These are phyloP conservation scores for Paraglomus brasilianum DNA, from an alignment of 192 early-diverging fungal genomes.

Conservation along the genomic window DNA sequence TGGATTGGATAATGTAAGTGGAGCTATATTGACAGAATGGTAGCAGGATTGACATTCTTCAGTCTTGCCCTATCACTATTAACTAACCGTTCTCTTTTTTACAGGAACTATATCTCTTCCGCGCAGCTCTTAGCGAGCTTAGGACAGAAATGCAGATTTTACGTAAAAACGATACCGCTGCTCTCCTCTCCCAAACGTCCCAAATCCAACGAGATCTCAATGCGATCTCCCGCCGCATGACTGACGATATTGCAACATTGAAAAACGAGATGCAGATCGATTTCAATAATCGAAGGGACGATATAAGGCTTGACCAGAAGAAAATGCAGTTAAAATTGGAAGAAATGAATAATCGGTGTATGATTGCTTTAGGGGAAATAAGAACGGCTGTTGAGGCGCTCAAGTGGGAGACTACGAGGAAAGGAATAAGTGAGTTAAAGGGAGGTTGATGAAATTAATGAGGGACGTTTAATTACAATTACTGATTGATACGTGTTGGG, in stretches of 20 bases:
- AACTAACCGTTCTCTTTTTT: constrained; percentile 15
- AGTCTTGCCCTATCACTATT: neutral
- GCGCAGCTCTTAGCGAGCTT: constrained; percentile 79
- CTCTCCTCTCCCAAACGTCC: constrained; percentile 71
- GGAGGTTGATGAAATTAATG: neutral
- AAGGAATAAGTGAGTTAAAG: constrained; percentile 59
- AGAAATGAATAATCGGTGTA: constrained; percentile 82
- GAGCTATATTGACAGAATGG: neutral
- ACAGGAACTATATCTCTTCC: constrained; percentile 75
- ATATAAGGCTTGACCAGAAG: constrained; percentile 76
- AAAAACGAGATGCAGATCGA: constrained; percentile 88
- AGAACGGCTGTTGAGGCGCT: constrained; percentile 87
- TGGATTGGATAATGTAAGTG: constrained; percentile 75
- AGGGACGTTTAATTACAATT: neutral
- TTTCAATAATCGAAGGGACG: constrained; percentile 86
- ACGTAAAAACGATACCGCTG: constrained; percentile 73
- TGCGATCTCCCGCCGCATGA: constrained; percentile 64
- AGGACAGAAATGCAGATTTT: constrained; percentile 73
- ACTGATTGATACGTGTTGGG: neutral
- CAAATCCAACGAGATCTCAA: constrained; percentile 78
- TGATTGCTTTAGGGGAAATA: constrained; percentile 77
- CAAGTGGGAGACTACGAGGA: constrained; percentile 79
- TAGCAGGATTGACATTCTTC: neutral
- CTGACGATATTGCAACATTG: constrained; percentile 75
- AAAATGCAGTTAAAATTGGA: constrained; percentile 76